phyloP scores from a whole-genome alignment of 768 basidiomycete species.

The Fomitopsis serialis region DNA sequence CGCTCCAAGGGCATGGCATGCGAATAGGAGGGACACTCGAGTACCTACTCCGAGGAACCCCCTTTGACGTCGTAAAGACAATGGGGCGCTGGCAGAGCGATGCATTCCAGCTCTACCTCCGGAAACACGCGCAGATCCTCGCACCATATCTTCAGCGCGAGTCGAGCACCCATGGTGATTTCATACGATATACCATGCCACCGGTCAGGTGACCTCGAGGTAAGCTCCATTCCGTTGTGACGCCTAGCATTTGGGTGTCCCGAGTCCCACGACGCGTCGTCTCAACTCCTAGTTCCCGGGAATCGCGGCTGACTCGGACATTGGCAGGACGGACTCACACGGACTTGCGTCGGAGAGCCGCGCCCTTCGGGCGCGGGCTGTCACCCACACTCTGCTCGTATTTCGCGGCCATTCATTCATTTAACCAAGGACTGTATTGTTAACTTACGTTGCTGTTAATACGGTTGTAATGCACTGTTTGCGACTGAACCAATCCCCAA shows the following conservation, averaged over 20 bases:
- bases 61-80: too few species aligned
- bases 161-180: not conserved
- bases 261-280: not conserved
- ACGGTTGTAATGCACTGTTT: too few species aligned
- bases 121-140: conserved; percentile 21
- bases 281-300: not conserved
- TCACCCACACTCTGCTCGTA: too few species aligned
- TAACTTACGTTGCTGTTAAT: too few species aligned
- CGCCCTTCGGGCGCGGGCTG: not conserved
- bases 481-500: too few species aligned
- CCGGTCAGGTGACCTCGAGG: not conserved
- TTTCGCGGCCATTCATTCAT: too few species aligned
- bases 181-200: not conserved
- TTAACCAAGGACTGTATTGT: too few species aligned
- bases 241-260: not conserved
- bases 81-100: conserved; percentile 33
- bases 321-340: not conserved
- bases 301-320: not conserved
- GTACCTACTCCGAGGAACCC: too few species aligned
- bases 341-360: not conserved
- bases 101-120: conserved; percentile 24
- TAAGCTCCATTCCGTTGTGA: not conserved
- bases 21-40: too few species aligned
- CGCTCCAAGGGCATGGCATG: too few species aligned
- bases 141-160: conserved; percentile 23